Evolutionary conservation across 768 basidiomycete species (phyloP).

Genomic region (Leccinum longicurvipes): DNA sequence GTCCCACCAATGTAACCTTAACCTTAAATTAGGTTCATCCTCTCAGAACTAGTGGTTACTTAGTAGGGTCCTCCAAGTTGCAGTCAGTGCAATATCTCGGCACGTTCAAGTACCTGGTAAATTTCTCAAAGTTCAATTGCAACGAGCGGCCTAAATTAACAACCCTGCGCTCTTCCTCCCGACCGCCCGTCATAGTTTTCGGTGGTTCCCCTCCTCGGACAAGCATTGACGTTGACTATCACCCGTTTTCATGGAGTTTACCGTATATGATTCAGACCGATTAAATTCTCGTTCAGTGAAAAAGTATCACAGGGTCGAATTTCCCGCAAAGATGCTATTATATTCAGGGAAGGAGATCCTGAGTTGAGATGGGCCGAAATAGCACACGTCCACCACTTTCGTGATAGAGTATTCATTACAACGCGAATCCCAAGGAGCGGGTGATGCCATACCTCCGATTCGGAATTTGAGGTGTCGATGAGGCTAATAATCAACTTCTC

Average conservation of each 20-base stretch:
- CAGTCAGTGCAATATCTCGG: no score
- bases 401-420: neutral
- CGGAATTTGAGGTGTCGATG: neutral
- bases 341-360: neutral
- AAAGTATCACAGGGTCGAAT: no score
- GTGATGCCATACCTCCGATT: neutral
- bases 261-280: neutral
- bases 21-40: no score
- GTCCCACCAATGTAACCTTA: no score
- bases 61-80: no score
- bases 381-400: neutral
- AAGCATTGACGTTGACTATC: no score
- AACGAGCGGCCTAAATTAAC: no score
- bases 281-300: neutral
- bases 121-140: no score
- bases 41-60: no score
- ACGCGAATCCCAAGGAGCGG: neutral
- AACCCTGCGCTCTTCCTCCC: no score
- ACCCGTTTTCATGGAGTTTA: neutral
- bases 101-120: no score
- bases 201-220: neutral
- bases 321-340: neutral
- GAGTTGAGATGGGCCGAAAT: neutral
- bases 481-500: neutral
- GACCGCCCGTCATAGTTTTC: neutral